Conservation (phyloP, 148 eudicot species). For the Gaultheria prostrata region DNA sequence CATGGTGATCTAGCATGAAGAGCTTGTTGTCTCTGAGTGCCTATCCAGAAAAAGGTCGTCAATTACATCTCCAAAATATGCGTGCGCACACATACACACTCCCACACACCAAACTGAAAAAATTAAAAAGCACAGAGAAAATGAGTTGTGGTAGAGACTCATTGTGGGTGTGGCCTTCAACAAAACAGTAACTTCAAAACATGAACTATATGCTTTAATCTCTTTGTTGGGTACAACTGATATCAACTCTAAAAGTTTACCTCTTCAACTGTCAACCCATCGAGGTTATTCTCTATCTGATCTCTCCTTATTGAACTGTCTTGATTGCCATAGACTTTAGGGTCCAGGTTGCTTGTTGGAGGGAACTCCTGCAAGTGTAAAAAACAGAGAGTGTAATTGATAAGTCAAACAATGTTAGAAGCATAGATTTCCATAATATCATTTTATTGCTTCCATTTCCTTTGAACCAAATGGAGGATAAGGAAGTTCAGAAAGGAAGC, state of each 20-base stretch:
- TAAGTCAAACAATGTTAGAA: too few species aligned
- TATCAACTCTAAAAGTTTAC: slow-evolving; percentile 21
- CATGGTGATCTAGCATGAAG: slow-evolving; percentile 30
- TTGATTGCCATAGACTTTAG: slow-evolving; percentile 58
- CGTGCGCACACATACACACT: neutral
- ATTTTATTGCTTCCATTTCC: neutral
- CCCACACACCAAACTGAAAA: too few species aligned
- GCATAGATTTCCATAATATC: too few species aligned
- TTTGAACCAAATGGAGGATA: neutral
- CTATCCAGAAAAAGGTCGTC: neutral
- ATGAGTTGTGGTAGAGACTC: too few species aligned
- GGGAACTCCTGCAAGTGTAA: slow-evolving; percentile 45
- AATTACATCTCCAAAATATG: neutral
- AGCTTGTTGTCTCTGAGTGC: slow-evolving; percentile 24
- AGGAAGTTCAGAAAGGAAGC: neutral
- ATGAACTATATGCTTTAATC: too few species aligned
- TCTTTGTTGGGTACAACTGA: too few species aligned
- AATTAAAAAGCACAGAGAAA: too few species aligned
- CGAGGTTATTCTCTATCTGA: slow-evolving; percentile 50
- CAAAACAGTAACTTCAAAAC: too few species aligned
- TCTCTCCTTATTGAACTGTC: slow-evolving; percentile 57
- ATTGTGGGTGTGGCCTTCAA: too few species aligned
- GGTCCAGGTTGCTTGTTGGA: slow-evolving; percentile 70
- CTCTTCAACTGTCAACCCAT: slow-evolving; percentile 48
- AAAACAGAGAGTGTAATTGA: neutral